Percentiles rank a stretch among this genome's conserved stretches.
Conservation (phyloP, 805 yeast genomes). For the Ogataea corticis region DNA sequence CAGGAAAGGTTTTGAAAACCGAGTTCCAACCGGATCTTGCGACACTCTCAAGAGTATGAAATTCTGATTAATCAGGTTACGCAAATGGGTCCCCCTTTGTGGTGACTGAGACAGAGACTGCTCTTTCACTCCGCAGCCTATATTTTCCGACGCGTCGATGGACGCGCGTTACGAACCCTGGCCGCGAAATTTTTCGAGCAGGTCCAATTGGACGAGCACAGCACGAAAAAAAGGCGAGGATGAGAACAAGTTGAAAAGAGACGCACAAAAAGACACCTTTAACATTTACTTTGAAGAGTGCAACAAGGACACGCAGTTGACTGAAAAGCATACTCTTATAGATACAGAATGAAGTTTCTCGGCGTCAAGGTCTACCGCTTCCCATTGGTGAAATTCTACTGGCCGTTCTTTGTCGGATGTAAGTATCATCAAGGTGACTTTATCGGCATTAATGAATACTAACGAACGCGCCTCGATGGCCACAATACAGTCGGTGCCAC, state of each 20-base stretch:
- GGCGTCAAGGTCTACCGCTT: conserved; percentile 38
- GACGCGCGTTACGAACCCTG: conserved; percentile 16
- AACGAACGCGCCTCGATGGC: conserved; percentile 1
- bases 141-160: conserved; percentile 6
- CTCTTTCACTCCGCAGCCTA: background rate
- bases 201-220: conserved; percentile 20
- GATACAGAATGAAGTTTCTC: conserved; percentile 31
- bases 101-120: too few relatives aligned
- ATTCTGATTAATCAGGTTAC: too few relatives aligned
- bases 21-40: too few relatives aligned
- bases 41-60: too few relatives aligned
- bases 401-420: conserved; percentile 91
- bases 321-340: conserved; percentile 4
- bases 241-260: conserved; percentile 6
- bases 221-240: conserved; percentile 5
- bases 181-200: conserved; percentile 5
- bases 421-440: conserved; percentile 35
- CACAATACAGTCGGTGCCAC: conserved; percentile 47
- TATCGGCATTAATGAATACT: conserved; percentile 9
- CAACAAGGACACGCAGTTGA: conserved; percentile 4
- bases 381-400: conserved; percentile 61
- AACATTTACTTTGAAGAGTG: background rate
- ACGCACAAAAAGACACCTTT: background rate
- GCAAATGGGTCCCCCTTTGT: too few relatives aligned
- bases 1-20: too few relatives aligned